Evolutionary conservation across 2,329 filamentous ascomycete species (phyloP).

Genomic region (Xylariales sp.): DNA sequence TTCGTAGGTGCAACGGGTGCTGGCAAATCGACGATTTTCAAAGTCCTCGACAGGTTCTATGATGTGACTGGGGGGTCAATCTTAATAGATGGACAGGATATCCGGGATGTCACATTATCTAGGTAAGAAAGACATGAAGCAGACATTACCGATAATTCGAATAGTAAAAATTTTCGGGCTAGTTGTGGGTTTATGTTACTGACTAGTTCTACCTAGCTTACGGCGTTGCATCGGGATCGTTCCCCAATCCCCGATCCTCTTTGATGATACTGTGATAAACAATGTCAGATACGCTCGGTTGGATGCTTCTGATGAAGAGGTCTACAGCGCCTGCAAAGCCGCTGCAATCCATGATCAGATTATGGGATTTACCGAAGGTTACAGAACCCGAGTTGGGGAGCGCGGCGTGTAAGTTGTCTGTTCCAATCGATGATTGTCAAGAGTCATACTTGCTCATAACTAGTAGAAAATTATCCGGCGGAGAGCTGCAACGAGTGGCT

Average conservation of each 20-base stretch:
- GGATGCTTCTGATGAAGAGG: slow-evolving; percentile 60
- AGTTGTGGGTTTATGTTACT: not conserved
- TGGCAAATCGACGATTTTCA: slow-evolving; percentile 62
- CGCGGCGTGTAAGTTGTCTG: slow-evolving; percentile 57
- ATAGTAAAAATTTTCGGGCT: not conserved
- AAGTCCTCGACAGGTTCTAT: slow-evolving; percentile 64
- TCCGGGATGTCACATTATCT: slow-evolving; percentile 56
- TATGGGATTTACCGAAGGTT: slow-evolving; percentile 63
- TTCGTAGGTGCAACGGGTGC: slow-evolving; percentile 71
- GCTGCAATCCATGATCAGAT: slow-evolving; percentile 68
- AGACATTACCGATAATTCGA: not conserved
- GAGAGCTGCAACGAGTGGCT: slow-evolving; percentile 74
- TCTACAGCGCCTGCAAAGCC: slow-evolving; percentile 62
- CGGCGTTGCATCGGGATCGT: slow-evolving; percentile 58
- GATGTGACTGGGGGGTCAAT: slow-evolving; percentile 60
- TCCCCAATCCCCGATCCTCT: slow-evolving; percentile 59
- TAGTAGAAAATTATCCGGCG: slow-evolving; percentile 70
- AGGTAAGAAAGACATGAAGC: slow-evolving; percentile 41
- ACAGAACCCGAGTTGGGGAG: slow-evolving; percentile 65
- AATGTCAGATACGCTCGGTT: slow-evolving; percentile 65
- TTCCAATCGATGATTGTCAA: not conserved
- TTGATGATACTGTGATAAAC: slow-evolving; percentile 67
- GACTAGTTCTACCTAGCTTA: slow-evolving; percentile 47
- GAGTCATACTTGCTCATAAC: slow-evolving; percentile 29
- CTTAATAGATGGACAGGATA: slow-evolving; percentile 59